These are phyloP conservation scores for Epichloe glyceriae DNA, from an alignment of 2,329 filamentous ascomycete species.

Conservation along the genomic window DNA sequence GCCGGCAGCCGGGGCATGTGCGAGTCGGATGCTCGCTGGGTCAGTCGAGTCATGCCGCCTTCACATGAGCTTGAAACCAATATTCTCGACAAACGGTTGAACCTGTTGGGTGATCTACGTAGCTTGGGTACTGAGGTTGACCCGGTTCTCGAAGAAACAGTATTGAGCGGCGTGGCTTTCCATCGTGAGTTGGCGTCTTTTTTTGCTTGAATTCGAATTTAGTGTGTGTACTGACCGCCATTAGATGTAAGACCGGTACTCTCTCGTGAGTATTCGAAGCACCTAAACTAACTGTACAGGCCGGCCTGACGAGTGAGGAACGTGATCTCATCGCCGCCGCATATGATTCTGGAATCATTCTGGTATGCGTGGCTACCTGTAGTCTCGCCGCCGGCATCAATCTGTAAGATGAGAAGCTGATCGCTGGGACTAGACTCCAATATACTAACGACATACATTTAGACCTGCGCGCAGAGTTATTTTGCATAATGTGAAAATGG, in stretches of 20 bases:
- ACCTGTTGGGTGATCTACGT: slow-evolving; percentile 52
- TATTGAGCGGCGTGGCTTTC: slow-evolving; percentile 58
- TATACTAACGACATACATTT: slow-evolving; percentile 5
- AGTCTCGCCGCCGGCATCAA: slow-evolving; percentile 78
- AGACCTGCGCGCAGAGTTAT: slow-evolving; percentile 58
- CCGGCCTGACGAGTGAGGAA: slow-evolving; percentile 62
- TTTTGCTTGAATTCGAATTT: neutral
- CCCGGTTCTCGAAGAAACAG: slow-evolving; percentile 47
- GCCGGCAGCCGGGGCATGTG: slow-evolving; percentile 55
- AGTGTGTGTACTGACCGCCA: neutral
- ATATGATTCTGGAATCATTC: slow-evolving; percentile 55
- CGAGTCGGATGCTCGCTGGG: slow-evolving; percentile 54
- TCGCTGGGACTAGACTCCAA: too few species aligned
- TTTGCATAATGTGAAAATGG: slow-evolving; percentile 63
- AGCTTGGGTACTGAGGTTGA: slow-evolving; percentile 56
- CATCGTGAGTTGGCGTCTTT: slow-evolving; percentile 40
- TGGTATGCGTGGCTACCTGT: slow-evolving; percentile 64
- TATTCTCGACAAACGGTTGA: slow-evolving; percentile 44
- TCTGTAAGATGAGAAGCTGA: slow-evolving; percentile 25
- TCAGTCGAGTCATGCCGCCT: slow-evolving; percentile 52
- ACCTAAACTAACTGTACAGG: slow-evolving; percentile 25
- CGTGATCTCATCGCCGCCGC: slow-evolving; percentile 57
- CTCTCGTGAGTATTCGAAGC: neutral
- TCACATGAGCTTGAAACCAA: slow-evolving; percentile 30
- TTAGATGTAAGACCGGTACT: slow-evolving; percentile 22